Conservation (phyloP, 495 filamentous ascomycete genomes). For the Penicillium waksmanii region DNA sequence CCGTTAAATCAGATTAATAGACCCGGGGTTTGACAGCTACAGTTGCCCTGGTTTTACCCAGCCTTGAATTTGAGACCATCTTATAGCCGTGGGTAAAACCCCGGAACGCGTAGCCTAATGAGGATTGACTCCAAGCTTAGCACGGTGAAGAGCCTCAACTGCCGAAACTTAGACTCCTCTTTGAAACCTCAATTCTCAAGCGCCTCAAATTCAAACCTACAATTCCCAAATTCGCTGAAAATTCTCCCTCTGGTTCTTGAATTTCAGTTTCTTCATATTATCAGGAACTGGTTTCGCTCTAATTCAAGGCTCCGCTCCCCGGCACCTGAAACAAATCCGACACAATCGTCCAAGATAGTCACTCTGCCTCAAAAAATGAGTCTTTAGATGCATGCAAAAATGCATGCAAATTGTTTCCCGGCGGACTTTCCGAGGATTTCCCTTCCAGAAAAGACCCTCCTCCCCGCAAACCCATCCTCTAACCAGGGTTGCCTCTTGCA, state of each 20-base stretch:
- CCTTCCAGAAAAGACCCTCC: background rate
- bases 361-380: conserved; percentile 1
- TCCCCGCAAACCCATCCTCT: background rate
- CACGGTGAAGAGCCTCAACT: background rate
- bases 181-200: background rate
- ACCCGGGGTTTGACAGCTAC: conserved; percentile 1
- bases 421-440: background rate
- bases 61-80: background rate
- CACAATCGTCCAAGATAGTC: background rate
- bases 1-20: conserved; percentile 1
- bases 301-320: background rate
- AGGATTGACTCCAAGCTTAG: background rate
- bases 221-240: background rate
- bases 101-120: conserved; percentile 1
- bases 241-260: background rate
- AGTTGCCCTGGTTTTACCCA: background rate
- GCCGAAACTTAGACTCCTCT: background rate
- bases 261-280: background rate
- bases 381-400: background rate
- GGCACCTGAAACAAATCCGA: background rate
- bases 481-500: background rate
- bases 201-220: background rate
- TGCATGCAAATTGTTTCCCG: background rate
- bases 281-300: background rate
- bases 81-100: background rate